phyloP scores from a whole-genome alignment of 148 eudicot genomes.

The Rhododendron molle region DNA sequence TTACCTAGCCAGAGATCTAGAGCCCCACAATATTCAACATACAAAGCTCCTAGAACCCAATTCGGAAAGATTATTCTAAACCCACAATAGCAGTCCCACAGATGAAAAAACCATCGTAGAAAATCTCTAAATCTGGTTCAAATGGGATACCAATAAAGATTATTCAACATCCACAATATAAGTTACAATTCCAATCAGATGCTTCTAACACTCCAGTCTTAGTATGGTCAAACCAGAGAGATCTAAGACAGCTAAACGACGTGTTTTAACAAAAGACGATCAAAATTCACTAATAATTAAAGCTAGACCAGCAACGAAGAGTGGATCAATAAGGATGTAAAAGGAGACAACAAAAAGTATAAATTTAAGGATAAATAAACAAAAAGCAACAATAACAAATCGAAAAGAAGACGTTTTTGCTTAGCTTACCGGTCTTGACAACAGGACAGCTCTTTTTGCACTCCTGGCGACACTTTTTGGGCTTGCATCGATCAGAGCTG shows the following conservation, averaged over 20 bases:
- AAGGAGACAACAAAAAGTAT: neutral
- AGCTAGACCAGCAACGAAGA: neutral
- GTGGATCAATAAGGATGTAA: neutral
- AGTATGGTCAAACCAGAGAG: neutral
- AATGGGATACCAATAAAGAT: neutral
- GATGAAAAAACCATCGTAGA: neutral
- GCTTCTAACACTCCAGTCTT: neutral
- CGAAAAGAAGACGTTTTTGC: neutral
- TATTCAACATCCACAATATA: neutral
- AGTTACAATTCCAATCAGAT: neutral
- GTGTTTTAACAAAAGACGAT: neutral
- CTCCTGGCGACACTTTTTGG: constrained; percentile 96
- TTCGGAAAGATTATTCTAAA: neutral
- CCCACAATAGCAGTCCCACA: neutral
- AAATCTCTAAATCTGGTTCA: neutral
- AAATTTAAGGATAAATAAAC: neutral
- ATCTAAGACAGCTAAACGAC: neutral
- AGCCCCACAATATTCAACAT: neutral
- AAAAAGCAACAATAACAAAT: neutral
- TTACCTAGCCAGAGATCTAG: too few species aligned
- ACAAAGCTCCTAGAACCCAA: neutral
- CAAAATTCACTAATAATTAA: neutral
- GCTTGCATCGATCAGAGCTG: constrained; percentile 93
- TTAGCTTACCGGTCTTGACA: constrained; percentile 77
- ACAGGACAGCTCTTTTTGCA: constrained; percentile 99